phyloP scores from a whole-genome alignment of 495 filamentous ascomycete genomes.

The Aspergillus kassunensis region DNA sequence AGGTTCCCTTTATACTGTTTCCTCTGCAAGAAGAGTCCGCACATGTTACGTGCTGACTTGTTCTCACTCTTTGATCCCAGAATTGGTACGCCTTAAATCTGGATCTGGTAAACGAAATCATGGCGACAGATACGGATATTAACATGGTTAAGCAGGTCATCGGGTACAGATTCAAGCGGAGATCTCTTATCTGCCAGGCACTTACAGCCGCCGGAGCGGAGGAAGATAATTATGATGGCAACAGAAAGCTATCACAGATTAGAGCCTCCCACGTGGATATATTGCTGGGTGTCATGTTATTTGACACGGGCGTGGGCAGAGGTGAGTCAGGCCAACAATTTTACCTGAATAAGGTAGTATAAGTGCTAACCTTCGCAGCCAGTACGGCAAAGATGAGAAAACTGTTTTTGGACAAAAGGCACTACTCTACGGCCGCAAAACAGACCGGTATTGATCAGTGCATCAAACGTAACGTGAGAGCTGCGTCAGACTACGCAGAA shows the following conservation, averaged over 20 bases:
- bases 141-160: background rate
- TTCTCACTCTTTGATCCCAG: background rate
- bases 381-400: background rate
- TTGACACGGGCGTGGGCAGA: background rate
- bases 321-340: background rate
- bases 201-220: background rate
- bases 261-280: background rate
- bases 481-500: background rate
- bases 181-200: background rate
- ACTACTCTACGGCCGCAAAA: background rate
- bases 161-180: background rate
- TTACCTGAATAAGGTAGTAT: background rate
- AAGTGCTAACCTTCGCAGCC: background rate
- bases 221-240: slow-evolving; percentile 3
- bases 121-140: background rate
- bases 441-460: slow-evolving; percentile 3
- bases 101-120: background rate
- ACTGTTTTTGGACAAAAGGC: background rate
- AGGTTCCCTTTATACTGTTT: background rate
- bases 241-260: slow-evolving; percentile 1
- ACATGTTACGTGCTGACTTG: background rate
- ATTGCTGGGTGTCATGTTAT: background rate
- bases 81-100: background rate
- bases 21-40: background rate
- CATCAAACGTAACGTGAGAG: background rate